Evolutionary conservation across 805 yeast species (phyloP), one percentile per base, ranked within the genome.

Genomic region (Pachysolen tannophilus): DNA sequence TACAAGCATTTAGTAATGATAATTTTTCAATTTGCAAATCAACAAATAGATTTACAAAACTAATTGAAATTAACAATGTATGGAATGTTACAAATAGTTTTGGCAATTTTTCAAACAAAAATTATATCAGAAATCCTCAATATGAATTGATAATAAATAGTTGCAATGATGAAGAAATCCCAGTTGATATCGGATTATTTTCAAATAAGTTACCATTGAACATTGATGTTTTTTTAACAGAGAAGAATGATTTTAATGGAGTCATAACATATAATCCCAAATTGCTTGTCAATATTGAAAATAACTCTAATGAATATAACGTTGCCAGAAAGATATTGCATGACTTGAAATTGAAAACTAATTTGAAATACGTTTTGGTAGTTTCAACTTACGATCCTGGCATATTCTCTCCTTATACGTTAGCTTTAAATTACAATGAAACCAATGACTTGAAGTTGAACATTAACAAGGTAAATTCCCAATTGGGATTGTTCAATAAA

Each of bases 71-170:
- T 2, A 39, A 48, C 1, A 78, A 65, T 14, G 47, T 48, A 18
- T 79, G 84, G 84, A 52, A 52, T 8, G 44, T 53, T 1, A 51
- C 49, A 3, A 52, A 50, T 11, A 52, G 66, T 30, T 84, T 83
- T 3, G 85, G 86, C 0, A 70, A 63, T 44, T 72, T 76, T 73
- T 40, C 67, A 0, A 39, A 57, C 17, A 56, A 67, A 6, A 52
- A 67, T 1, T 79, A 63, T 43, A 47, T 69, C 15, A 46, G 58
- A 8, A 79, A 79, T 42, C 85, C 85, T 0, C 83, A 76, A 42
- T 75, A 59, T 40, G 55, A 49, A 20, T 26, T 68, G 33, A 48
- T 43, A 7, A 25, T 67, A 1, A 48, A 49, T 9, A 49, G 55
- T 0, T 24, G 35, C 2, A 38, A 42, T 2, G 37, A 35, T 8